These are phyloP conservation scores for Orbilia javanica DNA, from an alignment of 2,329 filamentous ascomycete genomes.

Conservation along the genomic window DNA sequence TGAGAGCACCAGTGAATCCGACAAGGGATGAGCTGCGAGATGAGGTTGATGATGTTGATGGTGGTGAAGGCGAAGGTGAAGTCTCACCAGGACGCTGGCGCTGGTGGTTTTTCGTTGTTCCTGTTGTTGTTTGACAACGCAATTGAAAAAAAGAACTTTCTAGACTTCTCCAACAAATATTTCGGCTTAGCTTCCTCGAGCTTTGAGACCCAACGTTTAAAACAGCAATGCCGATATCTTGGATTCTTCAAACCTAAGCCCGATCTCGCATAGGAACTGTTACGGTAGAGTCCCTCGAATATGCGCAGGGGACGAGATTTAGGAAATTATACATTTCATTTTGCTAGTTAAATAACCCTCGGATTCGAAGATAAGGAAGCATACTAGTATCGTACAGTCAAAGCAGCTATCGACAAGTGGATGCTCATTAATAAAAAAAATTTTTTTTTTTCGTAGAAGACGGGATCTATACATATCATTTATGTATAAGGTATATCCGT, in stretches of 20 bases:
- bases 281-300: too few relatives aligned
- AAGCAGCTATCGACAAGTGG: neutral
- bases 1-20: neutral
- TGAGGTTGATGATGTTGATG: neutral
- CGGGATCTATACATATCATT: neutral
- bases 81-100: neutral
- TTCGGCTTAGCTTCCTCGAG: neutral
- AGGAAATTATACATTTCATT: neutral
- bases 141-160: slow-evolving; percentile 37
- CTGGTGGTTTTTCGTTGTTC: neutral
- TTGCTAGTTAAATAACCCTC: neutral
- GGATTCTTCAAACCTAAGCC: too few relatives aligned
- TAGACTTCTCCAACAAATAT: slow-evolving; percentile 6
- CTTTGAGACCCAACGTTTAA: too few relatives aligned
- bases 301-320: too few relatives aligned
- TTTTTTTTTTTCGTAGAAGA: neutral
- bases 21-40: slow-evolving; percentile 1
- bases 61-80: neutral
- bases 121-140: slow-evolving; percentile 11
- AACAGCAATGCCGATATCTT: too few relatives aligned
- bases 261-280: too few relatives aligned
- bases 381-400: neutral
- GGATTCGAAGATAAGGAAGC: neutral
- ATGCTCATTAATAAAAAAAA: too few relatives aligned
- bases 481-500: neutral